Evolutionary conservation across 1,284 basidiomycete genomes (phyloP), one percentile per base, ranked within the genome.

Genomic region (Termitomyces sp.): DNA sequence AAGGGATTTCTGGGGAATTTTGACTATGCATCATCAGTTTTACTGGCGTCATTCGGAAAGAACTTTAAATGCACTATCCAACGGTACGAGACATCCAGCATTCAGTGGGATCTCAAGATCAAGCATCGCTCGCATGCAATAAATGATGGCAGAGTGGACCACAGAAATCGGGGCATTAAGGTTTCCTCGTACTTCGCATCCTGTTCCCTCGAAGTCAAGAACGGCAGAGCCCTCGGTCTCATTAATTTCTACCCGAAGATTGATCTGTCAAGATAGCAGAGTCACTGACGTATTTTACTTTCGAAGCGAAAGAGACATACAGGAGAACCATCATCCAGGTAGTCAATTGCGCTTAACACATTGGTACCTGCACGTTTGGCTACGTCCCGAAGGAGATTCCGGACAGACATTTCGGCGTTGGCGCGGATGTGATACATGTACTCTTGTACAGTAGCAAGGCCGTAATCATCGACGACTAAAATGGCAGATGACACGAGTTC

Each of bases 21-120:
- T 81, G 58, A 97, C 90, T 84, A 68, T 58, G 58, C 60, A 48
- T 8, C 46, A 24, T 19, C 41, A 34, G 51, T 13, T 43, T 44
- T 18, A 39, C 38, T 26, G 19, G 37, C 7, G 0, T 31, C n/a
- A 16, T 21, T 26, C 11, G 11, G 45, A 28, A 40, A 34, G 14
- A 2, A 34, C 49, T 46, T 18, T 50, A 38, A 37, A 73, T 79
- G 52, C 62, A 89, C 87, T 83, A 35, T 83, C 79, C 33, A 91
- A 72, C 1, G 89, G 89, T 13, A 89, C 87, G 14, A 97, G 77
- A 65, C 93, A 97, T 1, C 94, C 94, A 18, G 92, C 91, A 66
- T 97, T 97, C 24, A 98, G 78, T 3, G 95, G 95, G 45, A 97
- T 97, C 63, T 97, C 94, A 30, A 84, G 72, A 60, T 93, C 87